phyloP scores from a whole-genome alignment of 805 yeast genomes.

The Komagataella populi region DNA sequence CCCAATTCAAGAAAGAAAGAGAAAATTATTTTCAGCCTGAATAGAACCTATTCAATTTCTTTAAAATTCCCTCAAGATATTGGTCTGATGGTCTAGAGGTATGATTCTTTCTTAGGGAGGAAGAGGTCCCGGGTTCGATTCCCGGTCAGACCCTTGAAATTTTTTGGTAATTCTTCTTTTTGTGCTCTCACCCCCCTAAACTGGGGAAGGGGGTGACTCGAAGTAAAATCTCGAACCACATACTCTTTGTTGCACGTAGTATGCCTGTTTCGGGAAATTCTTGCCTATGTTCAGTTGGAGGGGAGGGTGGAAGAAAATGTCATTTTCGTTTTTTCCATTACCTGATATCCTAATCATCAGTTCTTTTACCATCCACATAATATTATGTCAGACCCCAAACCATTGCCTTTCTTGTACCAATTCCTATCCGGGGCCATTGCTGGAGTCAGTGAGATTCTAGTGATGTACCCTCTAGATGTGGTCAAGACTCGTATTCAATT shows the following conservation, averaged over 20 bases:
- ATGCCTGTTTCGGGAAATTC: neutral
- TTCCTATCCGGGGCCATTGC: slow-evolving; percentile 90
- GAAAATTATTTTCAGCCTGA: slow-evolving; percentile 1
- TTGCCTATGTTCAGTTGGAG: neutral
- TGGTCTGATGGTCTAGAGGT: slow-evolving; percentile 7
- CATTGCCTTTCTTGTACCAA: slow-evolving; percentile 87
- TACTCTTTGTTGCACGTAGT: neutral
- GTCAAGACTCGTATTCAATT: slow-evolving; percentile 94
- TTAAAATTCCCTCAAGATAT: neutral
- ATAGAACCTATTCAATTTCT: neutral
- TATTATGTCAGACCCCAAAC: slow-evolving; percentile 10
- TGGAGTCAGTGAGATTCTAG: slow-evolving; percentile 90
- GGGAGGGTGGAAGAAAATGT: neutral
- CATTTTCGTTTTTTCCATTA: neutral
- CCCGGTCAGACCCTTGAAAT: slow-evolving; percentile 6
- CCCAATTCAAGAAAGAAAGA: slow-evolving; percentile 26
- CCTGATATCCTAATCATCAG: neutral
- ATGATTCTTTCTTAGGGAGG: slow-evolving; percentile 8
- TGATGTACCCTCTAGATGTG: slow-evolving; percentile 94
- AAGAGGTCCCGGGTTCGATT: slow-evolving; percentile 8
- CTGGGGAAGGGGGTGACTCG: neutral
- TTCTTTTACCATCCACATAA: neutral
- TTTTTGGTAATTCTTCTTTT: neutral
- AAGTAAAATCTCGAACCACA: neutral
- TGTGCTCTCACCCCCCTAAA: neutral